Percentiles rank a stretch among this genome's conserved stretches.
Conservation (phyloP, 371 early-diverging fungal genomes). For the Mucor irregularis region DNA sequence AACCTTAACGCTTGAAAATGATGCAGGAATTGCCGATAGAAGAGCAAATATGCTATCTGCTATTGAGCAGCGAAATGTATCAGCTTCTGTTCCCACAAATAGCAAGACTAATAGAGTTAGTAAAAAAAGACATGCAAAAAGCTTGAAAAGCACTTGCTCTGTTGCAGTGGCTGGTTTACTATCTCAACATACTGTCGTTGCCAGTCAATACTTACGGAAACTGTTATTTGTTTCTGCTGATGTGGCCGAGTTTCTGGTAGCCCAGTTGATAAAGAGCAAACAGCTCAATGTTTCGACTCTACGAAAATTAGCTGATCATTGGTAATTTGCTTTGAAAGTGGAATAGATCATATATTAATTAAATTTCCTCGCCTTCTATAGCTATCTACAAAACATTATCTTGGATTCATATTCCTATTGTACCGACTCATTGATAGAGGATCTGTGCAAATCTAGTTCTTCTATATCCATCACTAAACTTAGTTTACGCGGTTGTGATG, state of each 20-base stretch:
- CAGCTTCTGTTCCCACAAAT: background rate
- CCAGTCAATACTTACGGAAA: conserved; percentile 11
- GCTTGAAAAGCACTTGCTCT: conserved; percentile 31
- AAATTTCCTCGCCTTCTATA: conserved; percentile 5
- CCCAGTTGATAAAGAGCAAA: conserved; percentile 20
- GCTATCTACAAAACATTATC: conserved; percentile 35
- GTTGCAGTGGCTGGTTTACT: conserved; percentile 32
- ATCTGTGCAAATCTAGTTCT: conserved; percentile 32
- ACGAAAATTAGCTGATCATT: conserved; percentile 29
- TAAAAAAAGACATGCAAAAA: conserved; percentile 15
- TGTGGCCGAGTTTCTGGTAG: conserved; percentile 25
- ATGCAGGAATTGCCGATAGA: background rate
- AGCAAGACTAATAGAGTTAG: background rate
- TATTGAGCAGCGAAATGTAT: conserved; percentile 11
- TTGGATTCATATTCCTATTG: conserved; percentile 41
- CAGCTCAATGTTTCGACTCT: conserved; percentile 32
- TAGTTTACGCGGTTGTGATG: conserved; percentile 42
- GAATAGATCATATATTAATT: background rate
- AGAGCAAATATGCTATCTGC: conserved; percentile 16
- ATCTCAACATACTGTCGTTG: conserved; percentile 22
- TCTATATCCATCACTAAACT: conserved; percentile 22
- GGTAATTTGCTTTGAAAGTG: conserved; percentile 18
- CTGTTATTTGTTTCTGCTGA: conserved; percentile 26
- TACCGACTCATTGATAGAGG: conserved; percentile 42
- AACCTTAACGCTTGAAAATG: background rate